Evolutionary conservation across 1,139 yeast species (phyloP).

Genomic region (Arxiozyma bovina): DNA sequence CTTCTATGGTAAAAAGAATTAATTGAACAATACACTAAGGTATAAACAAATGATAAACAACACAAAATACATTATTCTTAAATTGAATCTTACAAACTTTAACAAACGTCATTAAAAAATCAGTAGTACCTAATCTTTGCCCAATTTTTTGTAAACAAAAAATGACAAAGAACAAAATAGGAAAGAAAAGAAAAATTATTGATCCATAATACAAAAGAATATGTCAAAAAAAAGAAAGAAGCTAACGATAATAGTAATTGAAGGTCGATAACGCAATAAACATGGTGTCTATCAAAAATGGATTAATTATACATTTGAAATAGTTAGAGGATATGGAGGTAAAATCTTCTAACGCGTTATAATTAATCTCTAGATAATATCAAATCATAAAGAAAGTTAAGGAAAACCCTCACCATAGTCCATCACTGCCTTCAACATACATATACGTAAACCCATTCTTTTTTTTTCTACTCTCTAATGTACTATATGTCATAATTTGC

Average conservation of each 20-base stretch:
- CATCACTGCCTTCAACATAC: not conserved
- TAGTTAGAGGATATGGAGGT: not conserved
- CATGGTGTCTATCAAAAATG: conserved; percentile 1
- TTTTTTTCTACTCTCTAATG: not conserved
- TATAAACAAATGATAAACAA: not conserved
- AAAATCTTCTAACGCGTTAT: not conserved
- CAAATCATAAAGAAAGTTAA: not conserved
- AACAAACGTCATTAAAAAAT: not conserved
- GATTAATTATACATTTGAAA: not conserved
- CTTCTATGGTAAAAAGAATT: not conserved
- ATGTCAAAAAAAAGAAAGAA: not conserved
- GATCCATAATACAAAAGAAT: not conserved
- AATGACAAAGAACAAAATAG: not conserved
- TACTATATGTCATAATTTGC: not conserved
- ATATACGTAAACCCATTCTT: not conserved
- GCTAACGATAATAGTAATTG: not conserved
- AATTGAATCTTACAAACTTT: not conserved
- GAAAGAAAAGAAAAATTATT: not conserved
- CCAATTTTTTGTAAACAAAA: not conserved
- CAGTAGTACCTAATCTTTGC: not conserved
- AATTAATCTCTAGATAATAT: conserved; percentile 1
- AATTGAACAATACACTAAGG: not conserved
- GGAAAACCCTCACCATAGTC: not conserved
- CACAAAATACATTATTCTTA: not conserved
- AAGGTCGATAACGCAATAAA: conserved; percentile 1